These are phyloP conservation scores for Ensete glaucum DNA, from an alignment of 176 grass and related monocot species.

Conservation along the genomic window DNA sequence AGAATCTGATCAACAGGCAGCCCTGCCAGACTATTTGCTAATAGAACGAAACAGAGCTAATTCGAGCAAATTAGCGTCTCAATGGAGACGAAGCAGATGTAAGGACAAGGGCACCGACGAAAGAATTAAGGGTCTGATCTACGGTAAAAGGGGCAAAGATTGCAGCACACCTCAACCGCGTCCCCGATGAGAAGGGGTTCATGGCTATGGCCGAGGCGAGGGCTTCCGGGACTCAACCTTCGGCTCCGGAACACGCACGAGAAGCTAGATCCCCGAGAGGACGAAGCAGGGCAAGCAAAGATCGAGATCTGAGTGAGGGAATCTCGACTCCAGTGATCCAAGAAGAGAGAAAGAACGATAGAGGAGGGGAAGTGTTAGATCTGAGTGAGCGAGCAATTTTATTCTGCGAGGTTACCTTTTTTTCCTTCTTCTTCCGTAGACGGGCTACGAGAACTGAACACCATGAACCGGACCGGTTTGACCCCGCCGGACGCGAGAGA, in stretches of 20 bases:
- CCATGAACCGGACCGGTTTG: no score
- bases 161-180: conserved; percentile 74
- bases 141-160: background rate
- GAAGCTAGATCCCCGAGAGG: conserved; percentile 1
- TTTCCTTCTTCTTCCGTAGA: no score
- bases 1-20: background rate
- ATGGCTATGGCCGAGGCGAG: conserved; percentile 59
- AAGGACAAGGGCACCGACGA: background rate
- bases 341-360: background rate
- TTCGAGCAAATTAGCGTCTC: background rate
- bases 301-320: conserved; percentile 1
- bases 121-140: no score
- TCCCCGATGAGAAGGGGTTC: conserved; percentile 97
- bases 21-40: background rate
- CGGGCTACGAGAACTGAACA: no score
- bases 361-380: background rate
- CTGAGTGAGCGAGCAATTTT: background rate
- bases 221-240: conserved; percentile 14
- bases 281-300: background rate
- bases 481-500: no score
- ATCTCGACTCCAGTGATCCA: background rate
- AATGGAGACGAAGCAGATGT: background rate
- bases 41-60: background rate
- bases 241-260: background rate
- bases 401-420: background rate